These are phyloP conservation scores for Triadica sebifera DNA, from an alignment of 345 rosid species.

Conservation along the genomic window DNA sequence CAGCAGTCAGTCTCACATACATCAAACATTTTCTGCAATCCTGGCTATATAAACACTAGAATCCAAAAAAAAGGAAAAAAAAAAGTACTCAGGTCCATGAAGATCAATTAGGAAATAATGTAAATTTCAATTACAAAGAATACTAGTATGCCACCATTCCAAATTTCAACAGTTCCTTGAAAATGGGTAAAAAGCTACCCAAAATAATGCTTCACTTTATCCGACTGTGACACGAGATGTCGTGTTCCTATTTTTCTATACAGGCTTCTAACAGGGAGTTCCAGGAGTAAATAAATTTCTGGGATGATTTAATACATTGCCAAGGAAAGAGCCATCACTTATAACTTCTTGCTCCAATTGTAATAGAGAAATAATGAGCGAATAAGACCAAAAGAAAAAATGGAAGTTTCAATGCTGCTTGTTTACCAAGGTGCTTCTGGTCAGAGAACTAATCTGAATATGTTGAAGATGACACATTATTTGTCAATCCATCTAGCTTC, in stretches of 20 bases:
- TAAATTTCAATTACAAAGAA: conserved; percentile 28
- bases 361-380: neutral
- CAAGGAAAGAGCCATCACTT: neutral
- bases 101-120: conserved; percentile 12
- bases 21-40: neutral
- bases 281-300: conserved; percentile 6
- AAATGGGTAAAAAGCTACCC: neutral
- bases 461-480: conserved; percentile 20
- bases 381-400: neutral
- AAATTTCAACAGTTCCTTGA: conserved; percentile 4
- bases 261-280: conserved; percentile 28
- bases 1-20: too few relatives aligned
- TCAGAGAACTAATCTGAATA: conserved; percentile 37
- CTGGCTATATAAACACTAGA: neutral
- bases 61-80: neutral
- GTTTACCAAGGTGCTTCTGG: conserved; percentile 10
- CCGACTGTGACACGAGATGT: conserved; percentile 18
- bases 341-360: conserved; percentile 14
- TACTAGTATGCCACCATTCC: conserved; percentile 11
- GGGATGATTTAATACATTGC: conserved; percentile 1
- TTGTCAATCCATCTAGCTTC: conserved; percentile 44
- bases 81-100: neutral
- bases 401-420: neutral
- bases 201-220: conserved; percentile 18
- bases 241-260: conserved; percentile 29